A percentile compares a stretch with the other conserved stretches of the same genome.
phyloP scores from a whole-genome alignment of 495 filamentous ascomycete genomes.

The Aspergillus taichungensis region DNA sequence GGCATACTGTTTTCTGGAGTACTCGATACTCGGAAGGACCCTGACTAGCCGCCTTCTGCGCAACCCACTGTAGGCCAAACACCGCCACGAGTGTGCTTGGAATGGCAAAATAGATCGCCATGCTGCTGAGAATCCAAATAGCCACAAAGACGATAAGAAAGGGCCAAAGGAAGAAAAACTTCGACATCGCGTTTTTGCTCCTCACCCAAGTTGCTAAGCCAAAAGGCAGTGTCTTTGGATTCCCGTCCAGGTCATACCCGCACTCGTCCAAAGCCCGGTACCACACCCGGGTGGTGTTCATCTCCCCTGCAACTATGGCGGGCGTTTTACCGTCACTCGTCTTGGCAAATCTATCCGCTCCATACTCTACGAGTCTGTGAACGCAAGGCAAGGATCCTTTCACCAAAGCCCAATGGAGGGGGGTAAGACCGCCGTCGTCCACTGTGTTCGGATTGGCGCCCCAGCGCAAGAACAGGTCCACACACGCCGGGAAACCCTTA shows the following conservation, averaged over 20 bases:
- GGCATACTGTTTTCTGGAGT: conserved; percentile 74
- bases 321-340: conserved; percentile 85
- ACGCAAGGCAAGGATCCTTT: conserved; percentile 81
- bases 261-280: conserved; percentile 74
- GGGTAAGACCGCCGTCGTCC: conserved; percentile 86
- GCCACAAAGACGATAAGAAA: conserved; percentile 63
- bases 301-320: conserved; percentile 72
- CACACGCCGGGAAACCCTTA: conserved; percentile 84
- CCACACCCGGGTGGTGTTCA: conserved; percentile 78
- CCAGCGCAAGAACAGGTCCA: conserved; percentile 91
- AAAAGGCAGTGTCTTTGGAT: conserved; percentile 47
- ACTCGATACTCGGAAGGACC: conserved; percentile 79
- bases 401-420: conserved; percentile 93
- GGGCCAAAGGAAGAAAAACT: conserved; percentile 88
- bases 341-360: conserved; percentile 80
- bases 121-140: conserved; percentile 61
- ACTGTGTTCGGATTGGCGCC: conserved; percentile 84
- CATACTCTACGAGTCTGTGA: conserved; percentile 87
- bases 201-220: conserved; percentile 49
- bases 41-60: conserved; percentile 65
- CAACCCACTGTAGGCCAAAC: conserved; percentile 70
- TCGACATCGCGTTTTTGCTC: conserved; percentile 69
- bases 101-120: conserved; percentile 65
- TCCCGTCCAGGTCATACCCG: conserved; percentile 74
- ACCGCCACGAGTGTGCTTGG: conserved; percentile 57